Percentiles rank a stretch among this genome's conserved stretches.
phyloP scores from a whole-genome alignment of 2,329 filamentous ascomycete species.

The Penicillium aurantiogriseum region DNA sequence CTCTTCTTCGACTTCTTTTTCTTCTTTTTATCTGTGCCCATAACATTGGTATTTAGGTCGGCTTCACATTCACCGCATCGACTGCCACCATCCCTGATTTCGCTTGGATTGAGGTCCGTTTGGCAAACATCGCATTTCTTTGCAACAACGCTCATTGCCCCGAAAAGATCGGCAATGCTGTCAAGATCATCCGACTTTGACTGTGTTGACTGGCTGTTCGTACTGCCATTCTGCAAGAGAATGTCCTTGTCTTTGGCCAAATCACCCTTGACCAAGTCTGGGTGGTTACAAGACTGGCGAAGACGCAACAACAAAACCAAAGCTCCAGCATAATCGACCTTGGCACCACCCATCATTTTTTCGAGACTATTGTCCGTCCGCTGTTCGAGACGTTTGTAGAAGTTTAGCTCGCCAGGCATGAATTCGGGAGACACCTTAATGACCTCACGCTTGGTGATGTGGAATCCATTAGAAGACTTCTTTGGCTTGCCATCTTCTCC shows the following conservation, averaged over 20 bases:
- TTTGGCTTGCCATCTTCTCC: slow-evolving; percentile 50
- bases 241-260: slow-evolving; percentile 86
- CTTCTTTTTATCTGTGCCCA: slow-evolving; percentile 36
- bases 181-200: slow-evolving; percentile 67
- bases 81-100: slow-evolving; percentile 53
- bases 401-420: slow-evolving; percentile 73
- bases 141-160: slow-evolving; percentile 72
- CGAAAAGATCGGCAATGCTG: slow-evolving; percentile 80
- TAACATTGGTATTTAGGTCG: slow-evolving; percentile 64
- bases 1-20: slow-evolving; percentile 52
- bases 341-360: slow-evolving; percentile 77
- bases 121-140: slow-evolving; percentile 86
- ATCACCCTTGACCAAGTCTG: slow-evolving; percentile 80
- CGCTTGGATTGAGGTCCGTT: slow-evolving; percentile 60
- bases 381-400: slow-evolving; percentile 80
- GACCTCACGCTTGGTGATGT: slow-evolving; percentile 87
- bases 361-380: slow-evolving; percentile 84
- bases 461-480: slow-evolving; percentile 66
- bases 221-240: slow-evolving; percentile 61
- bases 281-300: slow-evolving; percentile 92
- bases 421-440: slow-evolving; percentile 77
- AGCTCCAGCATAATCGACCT: slow-evolving; percentile 88
- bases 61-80: slow-evolving; percentile 72
- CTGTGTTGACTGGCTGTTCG: slow-evolving; percentile 50
- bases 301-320: slow-evolving; percentile 87